Evolutionary conservation across 1,284 basidiomycete genomes (phyloP).

Genomic region (Ustilago crameri): DNA sequence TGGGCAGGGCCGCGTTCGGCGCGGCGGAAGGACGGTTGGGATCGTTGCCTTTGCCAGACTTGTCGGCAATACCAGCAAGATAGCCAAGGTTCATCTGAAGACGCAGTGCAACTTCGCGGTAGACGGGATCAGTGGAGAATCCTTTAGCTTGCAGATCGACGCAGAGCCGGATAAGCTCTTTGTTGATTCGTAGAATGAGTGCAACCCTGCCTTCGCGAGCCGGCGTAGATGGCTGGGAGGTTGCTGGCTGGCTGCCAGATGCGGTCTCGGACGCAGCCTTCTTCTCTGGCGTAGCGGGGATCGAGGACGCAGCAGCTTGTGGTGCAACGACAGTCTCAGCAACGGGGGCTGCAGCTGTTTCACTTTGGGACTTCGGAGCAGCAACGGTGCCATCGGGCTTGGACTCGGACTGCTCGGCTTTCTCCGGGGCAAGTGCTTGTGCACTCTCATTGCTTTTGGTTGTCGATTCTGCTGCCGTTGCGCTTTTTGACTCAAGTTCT

Average conservation of each 20-base stretch:
- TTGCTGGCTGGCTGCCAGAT: not conserved
- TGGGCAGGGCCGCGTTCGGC: constrained; percentile 22
- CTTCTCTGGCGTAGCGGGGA: constrained; percentile 26
- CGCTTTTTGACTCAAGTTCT: not conserved
- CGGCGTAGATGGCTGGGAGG: constrained; percentile 26
- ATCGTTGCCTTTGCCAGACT: constrained; percentile 22
- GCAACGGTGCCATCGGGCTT: not conserved
- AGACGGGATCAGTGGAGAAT: constrained; percentile 36
- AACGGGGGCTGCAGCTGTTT: not conserved
- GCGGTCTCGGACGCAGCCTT: not conserved
- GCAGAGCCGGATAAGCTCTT: constrained; percentile 61
- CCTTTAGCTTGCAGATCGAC: constrained; percentile 46
- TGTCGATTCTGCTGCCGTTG: not conserved
- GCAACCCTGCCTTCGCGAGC: constrained; percentile 38
- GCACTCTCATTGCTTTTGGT: not conserved
- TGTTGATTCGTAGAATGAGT: constrained; percentile 57
- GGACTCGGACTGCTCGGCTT: not conserved
- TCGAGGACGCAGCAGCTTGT: constrained; percentile 2
- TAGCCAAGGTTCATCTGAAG: constrained; percentile 53
- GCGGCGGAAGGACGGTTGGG: constrained; percentile 4
- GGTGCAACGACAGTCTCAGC: not conserved
- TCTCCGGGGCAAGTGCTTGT: not conserved
- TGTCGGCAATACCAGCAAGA: constrained; percentile 53
- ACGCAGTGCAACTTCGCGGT: constrained; percentile 49
- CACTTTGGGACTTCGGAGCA: not conserved